These are phyloP conservation scores for Rhodamnia rubescens DNA, from an alignment of 345 rosid genomes.

Conservation along the genomic window DNA sequence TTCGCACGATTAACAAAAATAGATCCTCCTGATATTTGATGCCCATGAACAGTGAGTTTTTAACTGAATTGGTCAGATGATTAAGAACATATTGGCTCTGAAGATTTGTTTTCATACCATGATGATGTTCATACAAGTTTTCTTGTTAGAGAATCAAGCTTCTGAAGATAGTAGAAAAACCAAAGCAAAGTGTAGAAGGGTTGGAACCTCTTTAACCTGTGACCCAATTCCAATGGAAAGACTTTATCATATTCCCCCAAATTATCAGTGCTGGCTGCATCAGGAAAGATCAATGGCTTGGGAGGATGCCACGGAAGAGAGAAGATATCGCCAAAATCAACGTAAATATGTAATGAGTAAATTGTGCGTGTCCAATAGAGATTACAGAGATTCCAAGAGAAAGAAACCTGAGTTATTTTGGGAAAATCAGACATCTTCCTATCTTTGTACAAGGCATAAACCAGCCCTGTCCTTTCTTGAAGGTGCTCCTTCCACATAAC, in stretches of 20 bases:
- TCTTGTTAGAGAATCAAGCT: background rate
- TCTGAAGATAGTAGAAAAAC: background rate
- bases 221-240: constrained; percentile 11
- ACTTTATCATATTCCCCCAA: constrained; percentile 7
- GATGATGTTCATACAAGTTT: background rate
- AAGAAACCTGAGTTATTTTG: constrained; percentile 3
- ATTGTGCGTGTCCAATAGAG: background rate
- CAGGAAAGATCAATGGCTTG: background rate
- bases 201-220: constrained; percentile 3
- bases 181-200: background rate
- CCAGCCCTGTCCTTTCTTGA: constrained; percentile 2
- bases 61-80: background rate
- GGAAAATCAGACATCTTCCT: constrained; percentile 8
- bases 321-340: background rate
- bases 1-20: background rate
- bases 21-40: background rate
- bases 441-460: constrained; percentile 4
- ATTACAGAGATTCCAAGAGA: background rate
- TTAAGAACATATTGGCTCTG: background rate
- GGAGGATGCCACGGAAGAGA: background rate
- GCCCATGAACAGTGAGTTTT: background rate
- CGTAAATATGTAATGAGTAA: background rate
- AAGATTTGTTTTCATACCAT: background rate
- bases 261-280: constrained; percentile 4
- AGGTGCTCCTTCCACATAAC: background rate